Conservation (phyloP, 169 alveolate species). For the Plasmodium gallinaceum region DNA sequence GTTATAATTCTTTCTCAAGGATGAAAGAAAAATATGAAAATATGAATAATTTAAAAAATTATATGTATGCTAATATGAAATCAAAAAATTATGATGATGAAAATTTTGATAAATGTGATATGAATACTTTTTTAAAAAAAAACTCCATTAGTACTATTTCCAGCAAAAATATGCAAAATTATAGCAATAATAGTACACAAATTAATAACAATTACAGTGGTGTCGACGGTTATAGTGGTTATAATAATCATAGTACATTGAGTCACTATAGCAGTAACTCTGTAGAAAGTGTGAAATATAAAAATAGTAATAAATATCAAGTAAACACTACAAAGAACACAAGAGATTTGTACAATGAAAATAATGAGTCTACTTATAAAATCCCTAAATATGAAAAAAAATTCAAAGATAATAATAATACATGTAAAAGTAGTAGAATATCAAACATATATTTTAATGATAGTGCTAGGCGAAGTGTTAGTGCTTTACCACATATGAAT, state of each 20-base stretch:
- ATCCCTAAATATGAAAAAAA: conserved; percentile 36
- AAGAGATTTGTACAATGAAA: conserved; percentile 48
- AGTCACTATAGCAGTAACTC: conserved; percentile 19
- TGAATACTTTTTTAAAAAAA: conserved; percentile 29
- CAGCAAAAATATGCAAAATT: conserved; percentile 21
- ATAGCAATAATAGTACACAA: conserved; percentile 13
- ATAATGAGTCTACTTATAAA: conserved; percentile 23
- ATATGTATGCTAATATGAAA: conserved; percentile 22
- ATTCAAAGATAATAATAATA: conserved; percentile 15
- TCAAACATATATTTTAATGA: conserved; percentile 68
- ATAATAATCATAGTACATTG: conserved; percentile 4
- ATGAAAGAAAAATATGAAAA: conserved; percentile 44
- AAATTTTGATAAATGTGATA: conserved; percentile 5
- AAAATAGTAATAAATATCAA: conserved; percentile 13
- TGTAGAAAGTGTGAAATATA: conserved; percentile 19
- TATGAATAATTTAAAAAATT: conserved; percentile 24
- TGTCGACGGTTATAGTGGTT: background rate
- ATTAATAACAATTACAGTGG: conserved; percentile 16
- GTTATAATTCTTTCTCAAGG: conserved; percentile 24
- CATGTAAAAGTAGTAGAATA: conserved; percentile 64
- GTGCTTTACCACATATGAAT: conserved; percentile 69
- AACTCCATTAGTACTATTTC: conserved; percentile 23
- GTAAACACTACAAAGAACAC: conserved; percentile 5
- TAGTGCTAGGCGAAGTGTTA: conserved; percentile 68
- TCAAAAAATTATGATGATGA: conserved; percentile 17